Percentiles rank a stretch among this genome's conserved stretches.
Conservation (phyloP, 1,284 basidiomycete genomes). For the Sparassis latifolia region DNA sequence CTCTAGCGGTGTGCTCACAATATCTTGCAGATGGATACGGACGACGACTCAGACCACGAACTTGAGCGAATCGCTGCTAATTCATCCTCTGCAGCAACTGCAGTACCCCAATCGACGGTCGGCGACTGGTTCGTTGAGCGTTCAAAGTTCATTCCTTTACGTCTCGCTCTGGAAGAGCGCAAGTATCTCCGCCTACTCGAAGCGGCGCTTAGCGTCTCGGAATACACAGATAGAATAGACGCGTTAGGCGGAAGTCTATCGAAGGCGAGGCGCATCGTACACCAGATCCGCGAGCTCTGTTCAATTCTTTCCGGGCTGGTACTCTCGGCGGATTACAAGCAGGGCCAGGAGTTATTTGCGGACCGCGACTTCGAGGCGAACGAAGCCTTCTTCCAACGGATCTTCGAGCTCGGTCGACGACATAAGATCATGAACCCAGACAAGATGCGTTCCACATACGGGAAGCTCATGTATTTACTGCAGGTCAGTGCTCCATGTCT, state of each 20-base stretch:
- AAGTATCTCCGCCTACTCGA: slow-evolving; percentile 77
- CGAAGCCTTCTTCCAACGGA: slow-evolving; percentile 65
- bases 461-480: slow-evolving; percentile 75
- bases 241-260: slow-evolving; percentile 65
- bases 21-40: slow-evolving; percentile 39
- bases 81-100: slow-evolving; percentile 29
- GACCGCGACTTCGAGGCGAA: slow-evolving; percentile 74
- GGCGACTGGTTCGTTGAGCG: slow-evolving; percentile 81
- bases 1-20: not conserved
- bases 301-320: slow-evolving; percentile 77
- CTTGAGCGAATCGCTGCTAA: slow-evolving; percentile 24
- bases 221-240: slow-evolving; percentile 83
- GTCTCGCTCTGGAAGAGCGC: slow-evolving; percentile 63
- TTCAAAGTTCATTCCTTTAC: slow-evolving; percentile 70
- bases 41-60: slow-evolving; percentile 43
- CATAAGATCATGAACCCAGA: slow-evolving; percentile 86
- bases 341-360: slow-evolving; percentile 74
- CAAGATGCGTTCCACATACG: slow-evolving; percentile 81
- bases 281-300: slow-evolving; percentile 77
- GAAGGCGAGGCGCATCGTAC: slow-evolving; percentile 75
- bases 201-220: slow-evolving; percentile 72
- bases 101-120: slow-evolving; percentile 31
- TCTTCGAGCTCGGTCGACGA: slow-evolving; percentile 74
- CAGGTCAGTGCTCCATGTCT: slow-evolving; percentile 41
- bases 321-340: slow-evolving; percentile 75